Evolutionary conservation across 306 rosid species (phyloP).

Genomic region (Castanopsis chinensis): DNA sequence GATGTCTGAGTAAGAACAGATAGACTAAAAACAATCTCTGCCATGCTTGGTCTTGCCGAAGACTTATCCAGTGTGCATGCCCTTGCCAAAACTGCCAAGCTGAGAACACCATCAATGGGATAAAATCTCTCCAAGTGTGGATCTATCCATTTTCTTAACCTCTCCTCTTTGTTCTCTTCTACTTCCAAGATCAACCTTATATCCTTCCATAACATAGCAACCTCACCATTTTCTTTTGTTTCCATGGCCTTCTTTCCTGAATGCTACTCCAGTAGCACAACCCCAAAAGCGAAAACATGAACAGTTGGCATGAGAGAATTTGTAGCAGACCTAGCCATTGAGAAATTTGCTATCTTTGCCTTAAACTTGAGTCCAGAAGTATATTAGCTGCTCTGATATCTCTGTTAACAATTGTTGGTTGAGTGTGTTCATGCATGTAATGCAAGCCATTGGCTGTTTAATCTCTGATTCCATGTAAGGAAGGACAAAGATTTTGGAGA

Average conservation of each 20-base stretch:
- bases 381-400: slow-evolving; percentile 69
- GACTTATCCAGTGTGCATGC: slow-evolving; percentile 55
- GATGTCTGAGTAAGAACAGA: slow-evolving; percentile 27
- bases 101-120: slow-evolving; percentile 52
- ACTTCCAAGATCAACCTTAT: slow-evolving; percentile 48
- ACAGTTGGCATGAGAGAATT: slow-evolving; percentile 43
- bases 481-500: slow-evolving; percentile 25
- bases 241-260: slow-evolving; percentile 59
- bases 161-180: slow-evolving; percentile 47
- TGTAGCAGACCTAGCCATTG: slow-evolving; percentile 57
- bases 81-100: slow-evolving; percentile 53
- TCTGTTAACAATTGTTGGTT: slow-evolving; percentile 70
- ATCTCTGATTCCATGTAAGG: slow-evolving; percentile 71
- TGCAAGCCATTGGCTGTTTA: slow-evolving; percentile 71
- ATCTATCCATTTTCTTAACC: slow-evolving; percentile 62
- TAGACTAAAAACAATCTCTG: slow-evolving; percentile 33
- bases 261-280: slow-evolving; percentile 59
- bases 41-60: slow-evolving; percentile 30
- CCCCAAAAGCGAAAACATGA: slow-evolving; percentile 72
- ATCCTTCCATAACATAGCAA: slow-evolving; percentile 62
- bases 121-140: slow-evolving; percentile 42
- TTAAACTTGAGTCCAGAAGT: slow-evolving; percentile 62
- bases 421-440: slow-evolving; percentile 85
- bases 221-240: slow-evolving; percentile 52
- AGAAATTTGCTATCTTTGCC: slow-evolving; percentile 79